A percentile compares a stretch with the other conserved stretches of the same genome.
Conservation (phyloP, 169 alveolate genomes). For the Plasmodium falciparum region DNA sequence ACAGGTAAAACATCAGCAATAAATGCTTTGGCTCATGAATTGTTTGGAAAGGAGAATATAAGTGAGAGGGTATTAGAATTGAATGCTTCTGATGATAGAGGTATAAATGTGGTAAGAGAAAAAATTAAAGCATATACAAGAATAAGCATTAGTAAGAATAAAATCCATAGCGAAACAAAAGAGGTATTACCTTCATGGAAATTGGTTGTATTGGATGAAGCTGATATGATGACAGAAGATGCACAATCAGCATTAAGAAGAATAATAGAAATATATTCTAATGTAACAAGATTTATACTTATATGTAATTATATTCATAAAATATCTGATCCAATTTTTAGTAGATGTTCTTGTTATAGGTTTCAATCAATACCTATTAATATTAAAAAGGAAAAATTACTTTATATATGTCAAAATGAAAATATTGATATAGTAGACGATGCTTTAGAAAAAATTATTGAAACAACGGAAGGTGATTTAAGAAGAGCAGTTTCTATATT, state of each 20-base stretch:
- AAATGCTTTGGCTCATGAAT: constrained; percentile 95
- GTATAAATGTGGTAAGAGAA: constrained; percentile 98
- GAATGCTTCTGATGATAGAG: constrained; percentile 99
- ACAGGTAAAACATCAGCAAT: constrained; percentile 99
- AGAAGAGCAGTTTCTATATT: constrained; percentile 95
- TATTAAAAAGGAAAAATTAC: constrained; percentile 92
- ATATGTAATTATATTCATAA: constrained; percentile 98
- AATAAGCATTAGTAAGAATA: constrained; percentile 92
- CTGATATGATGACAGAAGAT: constrained; percentile 99
- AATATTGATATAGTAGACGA: constrained; percentile 81
- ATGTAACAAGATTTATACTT: constrained; percentile 97
- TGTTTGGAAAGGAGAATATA: constrained; percentile 94
- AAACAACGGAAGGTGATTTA: constrained; percentile 95
- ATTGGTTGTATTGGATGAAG: constrained; percentile 98
- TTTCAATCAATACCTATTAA: constrained; percentile 94
- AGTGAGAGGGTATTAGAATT: constrained; percentile 96
- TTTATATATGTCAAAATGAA: constrained; percentile 89
- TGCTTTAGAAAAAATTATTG: constrained; percentile 87
- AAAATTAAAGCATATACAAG: constrained; percentile 97
- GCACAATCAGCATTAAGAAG: constrained; percentile 99
- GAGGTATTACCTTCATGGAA: constrained; percentile 94
- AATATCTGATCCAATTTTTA: constrained; percentile 96
- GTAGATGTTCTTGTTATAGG: constrained; percentile 97
- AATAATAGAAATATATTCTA: constrained; percentile 96
- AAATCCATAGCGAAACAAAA: constrained; percentile 86